Conservation (phyloP, 257 asterid genomes). For the Nicotiana noctiflora region DNA sequence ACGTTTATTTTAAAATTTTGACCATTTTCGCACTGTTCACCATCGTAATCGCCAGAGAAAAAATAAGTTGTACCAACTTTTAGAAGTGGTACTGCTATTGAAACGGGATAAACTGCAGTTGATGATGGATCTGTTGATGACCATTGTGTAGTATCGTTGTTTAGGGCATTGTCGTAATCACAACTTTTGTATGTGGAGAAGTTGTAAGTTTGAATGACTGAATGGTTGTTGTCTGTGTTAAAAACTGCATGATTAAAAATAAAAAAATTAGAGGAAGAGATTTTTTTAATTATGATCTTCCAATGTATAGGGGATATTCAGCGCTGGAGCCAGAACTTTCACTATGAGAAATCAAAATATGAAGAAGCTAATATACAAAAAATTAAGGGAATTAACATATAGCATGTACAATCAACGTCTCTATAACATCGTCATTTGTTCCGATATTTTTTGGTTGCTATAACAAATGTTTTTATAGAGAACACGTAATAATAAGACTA, state of each 20-base stretch:
- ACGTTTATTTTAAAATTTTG: slow-evolving; percentile 56
- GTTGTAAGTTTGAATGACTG: slow-evolving; percentile 75
- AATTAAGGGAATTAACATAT: no score
- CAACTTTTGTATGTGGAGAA: slow-evolving; percentile 50
- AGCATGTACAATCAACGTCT: no score
- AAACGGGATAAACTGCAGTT: slow-evolving; percentile 29
- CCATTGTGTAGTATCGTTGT: slow-evolving; percentile 69
- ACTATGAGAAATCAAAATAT: no score
- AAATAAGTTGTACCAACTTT: slow-evolving; percentile 51
- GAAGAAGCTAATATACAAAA: no score
- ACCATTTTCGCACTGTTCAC: slow-evolving; percentile 74
- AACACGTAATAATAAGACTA: no score
- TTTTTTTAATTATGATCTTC: neutral
- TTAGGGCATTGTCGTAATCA: slow-evolving; percentile 33
- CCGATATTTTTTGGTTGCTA: no score
- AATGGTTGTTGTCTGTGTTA: slow-evolving; percentile 80
- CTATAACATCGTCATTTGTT: no score
- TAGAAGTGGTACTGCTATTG: slow-evolving; percentile 52
- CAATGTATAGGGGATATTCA: no score
- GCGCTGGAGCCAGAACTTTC: no score
- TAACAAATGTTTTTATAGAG: no score
- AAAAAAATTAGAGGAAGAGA: neutral
- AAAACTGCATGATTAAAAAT: slow-evolving; percentile 42
- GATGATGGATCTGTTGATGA: slow-evolving; percentile 52
- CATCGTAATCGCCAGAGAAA: slow-evolving; percentile 82